phyloP scores from a whole-genome alignment of 1,139 yeast species.

The Debaryomyces nepalensis region DNA sequence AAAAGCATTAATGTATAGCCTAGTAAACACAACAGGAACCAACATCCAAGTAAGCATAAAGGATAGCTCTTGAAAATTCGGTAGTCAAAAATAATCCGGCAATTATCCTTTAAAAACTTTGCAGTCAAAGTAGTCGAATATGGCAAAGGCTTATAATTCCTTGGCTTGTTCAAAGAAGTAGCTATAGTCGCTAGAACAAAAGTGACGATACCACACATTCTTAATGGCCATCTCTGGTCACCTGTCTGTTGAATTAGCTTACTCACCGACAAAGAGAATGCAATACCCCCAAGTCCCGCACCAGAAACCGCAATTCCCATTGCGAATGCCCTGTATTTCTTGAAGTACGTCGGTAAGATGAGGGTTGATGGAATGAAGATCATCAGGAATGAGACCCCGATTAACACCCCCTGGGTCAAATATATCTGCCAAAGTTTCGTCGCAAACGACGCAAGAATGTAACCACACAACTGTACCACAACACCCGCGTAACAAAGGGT shows the following conservation, averaged over 20 bases:
- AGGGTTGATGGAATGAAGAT: constrained; percentile 63
- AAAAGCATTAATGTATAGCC: constrained; percentile 66
- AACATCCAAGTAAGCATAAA: constrained; percentile 48
- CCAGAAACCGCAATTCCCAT: constrained; percentile 66
- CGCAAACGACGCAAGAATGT: constrained; percentile 67
- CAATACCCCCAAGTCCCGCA: constrained; percentile 68
- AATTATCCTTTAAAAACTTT: constrained; percentile 24
- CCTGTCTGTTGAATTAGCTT: constrained; percentile 54
- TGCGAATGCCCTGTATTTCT: constrained; percentile 58
- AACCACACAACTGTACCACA: constrained; percentile 57
- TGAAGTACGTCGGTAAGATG: constrained; percentile 67
- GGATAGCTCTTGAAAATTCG: constrained; percentile 40
- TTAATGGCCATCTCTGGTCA: constrained; percentile 66
- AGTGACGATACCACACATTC: constrained; percentile 60
- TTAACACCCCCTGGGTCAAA: constrained; percentile 68
- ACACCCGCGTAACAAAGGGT: constrained; percentile 51
- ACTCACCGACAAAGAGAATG: constrained; percentile 55
- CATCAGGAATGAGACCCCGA: constrained; percentile 64
- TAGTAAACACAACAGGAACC: constrained; percentile 60
- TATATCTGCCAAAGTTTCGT: constrained; percentile 66
- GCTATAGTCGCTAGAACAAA: constrained; percentile 42
- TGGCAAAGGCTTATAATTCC: constrained; percentile 41
- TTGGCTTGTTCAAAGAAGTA: constrained; percentile 48
- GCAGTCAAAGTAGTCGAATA: constrained; percentile 26
- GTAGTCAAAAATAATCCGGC: constrained; percentile 33